A percentile compares a stretch with the other conserved stretches of the same genome.
phyloP scores from a whole-genome alignment of 805 yeast species.

The Candida nemodendra region DNA sequence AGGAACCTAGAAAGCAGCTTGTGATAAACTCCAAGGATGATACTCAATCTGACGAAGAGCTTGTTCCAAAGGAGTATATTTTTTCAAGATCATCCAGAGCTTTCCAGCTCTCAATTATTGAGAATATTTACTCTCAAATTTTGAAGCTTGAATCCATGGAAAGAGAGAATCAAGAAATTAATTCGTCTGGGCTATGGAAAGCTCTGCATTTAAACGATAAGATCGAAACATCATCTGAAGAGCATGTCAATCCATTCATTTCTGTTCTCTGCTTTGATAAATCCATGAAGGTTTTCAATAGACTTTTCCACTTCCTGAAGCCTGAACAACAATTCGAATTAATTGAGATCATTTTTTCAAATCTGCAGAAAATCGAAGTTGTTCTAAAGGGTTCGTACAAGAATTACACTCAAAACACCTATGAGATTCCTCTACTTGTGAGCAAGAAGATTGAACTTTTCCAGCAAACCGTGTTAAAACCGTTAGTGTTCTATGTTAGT shows the following conservation, averaged over 20 bases:
- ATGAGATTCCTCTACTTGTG: slow-evolving; percentile 52
- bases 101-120: slow-evolving; percentile 66
- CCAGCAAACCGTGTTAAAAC: slow-evolving; percentile 78
- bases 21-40: slow-evolving; percentile 44
- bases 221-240: slow-evolving; percentile 44
- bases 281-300: slow-evolving; percentile 84
- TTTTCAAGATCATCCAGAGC: slow-evolving; percentile 42
- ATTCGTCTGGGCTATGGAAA: slow-evolving; percentile 64
- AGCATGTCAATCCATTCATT: slow-evolving; percentile 74
- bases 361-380: slow-evolving; percentile 76
- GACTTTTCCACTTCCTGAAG: slow-evolving; percentile 79
- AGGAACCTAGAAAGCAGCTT: slow-evolving; percentile 84
- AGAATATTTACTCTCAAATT: slow-evolving; percentile 72
- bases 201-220: slow-evolving; percentile 71
- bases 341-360: slow-evolving; percentile 74
- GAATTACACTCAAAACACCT: slow-evolving; percentile 44
- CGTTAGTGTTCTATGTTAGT: slow-evolving; percentile 77
- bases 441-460: slow-evolving; percentile 69
- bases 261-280: slow-evolving; percentile 81
- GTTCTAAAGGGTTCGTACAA: slow-evolving; percentile 77
- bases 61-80: slow-evolving; percentile 32
- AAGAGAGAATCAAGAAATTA: slow-evolving; percentile 52
- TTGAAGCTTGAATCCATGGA: slow-evolving; percentile 76
- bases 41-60: slow-evolving; percentile 18
- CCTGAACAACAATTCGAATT: slow-evolving; percentile 75